A percentile compares a stretch with the other conserved stretches of the same genome.
phyloP scores from a whole-genome alignment of 2,329 filamentous ascomycete species.

The Diaporthe sp. region DNA sequence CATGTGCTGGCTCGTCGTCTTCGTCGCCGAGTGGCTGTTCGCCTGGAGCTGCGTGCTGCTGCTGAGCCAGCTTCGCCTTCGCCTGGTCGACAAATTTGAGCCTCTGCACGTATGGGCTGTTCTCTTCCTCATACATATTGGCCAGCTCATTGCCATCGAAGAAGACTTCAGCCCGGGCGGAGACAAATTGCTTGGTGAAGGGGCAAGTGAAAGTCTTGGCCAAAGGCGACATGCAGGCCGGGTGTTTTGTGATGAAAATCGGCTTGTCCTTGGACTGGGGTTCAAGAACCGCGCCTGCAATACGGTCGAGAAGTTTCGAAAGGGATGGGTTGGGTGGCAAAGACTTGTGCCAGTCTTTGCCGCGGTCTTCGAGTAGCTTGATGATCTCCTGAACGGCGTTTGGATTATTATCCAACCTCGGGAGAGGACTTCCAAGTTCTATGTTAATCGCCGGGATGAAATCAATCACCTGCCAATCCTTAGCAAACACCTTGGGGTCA shows the following conservation, averaged over 20 bases:
- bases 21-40: conserved; percentile 46
- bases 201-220: conserved; percentile 87
- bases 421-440: conserved; percentile 74
- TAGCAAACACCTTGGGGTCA: conserved; percentile 26
- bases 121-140: conserved; percentile 99
- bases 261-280: conserved; percentile 76
- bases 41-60: conserved; percentile 56
- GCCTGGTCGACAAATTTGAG: conserved; percentile 79
- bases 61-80: conserved; percentile 44
- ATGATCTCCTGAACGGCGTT: conserved; percentile 73
- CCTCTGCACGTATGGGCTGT: conserved; percentile 88
- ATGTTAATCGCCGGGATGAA: conserved; percentile 86
- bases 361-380: conserved; percentile 67
- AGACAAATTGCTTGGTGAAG: conserved; percentile 77
- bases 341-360: conserved; percentile 73
- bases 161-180: conserved; percentile 89
- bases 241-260: conserved; percentile 91
- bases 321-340: conserved; percentile 75
- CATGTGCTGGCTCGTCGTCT: conserved; percentile 61
- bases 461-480: conserved; percentile 68
- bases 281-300: conserved; percentile 84
- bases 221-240: conserved; percentile 90
- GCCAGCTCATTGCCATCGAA: conserved; percentile 85
- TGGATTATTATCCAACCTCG: conserved; percentile 66
- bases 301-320: conserved; percentile 82